Evolutionary conservation across 1,284 basidiomycete genomes (phyloP).

Genomic region (Puccinia hordei): DNA sequence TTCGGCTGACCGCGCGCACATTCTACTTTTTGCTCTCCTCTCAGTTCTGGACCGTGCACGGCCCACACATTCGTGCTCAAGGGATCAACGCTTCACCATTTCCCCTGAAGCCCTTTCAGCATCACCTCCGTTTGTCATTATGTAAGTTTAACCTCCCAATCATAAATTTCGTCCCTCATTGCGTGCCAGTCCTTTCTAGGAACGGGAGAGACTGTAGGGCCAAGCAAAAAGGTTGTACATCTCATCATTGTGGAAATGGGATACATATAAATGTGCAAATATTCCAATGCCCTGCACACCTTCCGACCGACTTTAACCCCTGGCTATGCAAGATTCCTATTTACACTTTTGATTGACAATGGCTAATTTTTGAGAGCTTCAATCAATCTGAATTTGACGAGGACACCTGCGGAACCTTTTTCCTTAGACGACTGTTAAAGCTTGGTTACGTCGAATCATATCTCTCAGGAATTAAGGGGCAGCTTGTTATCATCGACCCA

Average conservation of each 20-base stretch:
- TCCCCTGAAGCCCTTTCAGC: too few species aligned
- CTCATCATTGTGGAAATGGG: background rate
- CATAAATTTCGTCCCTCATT: too few species aligned
- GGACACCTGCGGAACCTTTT: background rate
- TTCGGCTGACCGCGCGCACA: too few species aligned
- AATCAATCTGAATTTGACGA: background rate
- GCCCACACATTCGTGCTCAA: too few species aligned
- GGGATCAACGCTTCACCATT: too few species aligned
- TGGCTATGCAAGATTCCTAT: background rate
- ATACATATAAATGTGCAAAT: too few species aligned
- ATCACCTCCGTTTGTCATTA: too few species aligned
- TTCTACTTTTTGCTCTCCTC: too few species aligned
- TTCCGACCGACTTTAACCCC: background rate
- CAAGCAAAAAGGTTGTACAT: constrained; percentile 13
- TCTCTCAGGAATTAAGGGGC: background rate
- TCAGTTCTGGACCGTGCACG: too few species aligned
- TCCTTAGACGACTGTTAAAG: background rate
- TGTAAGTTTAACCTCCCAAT: too few species aligned
- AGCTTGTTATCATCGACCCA: background rate
- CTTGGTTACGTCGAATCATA: background rate
- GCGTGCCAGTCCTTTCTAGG: background rate
- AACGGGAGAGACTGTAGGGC: background rate
- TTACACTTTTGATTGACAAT: constrained; percentile 15
- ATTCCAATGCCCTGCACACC: background rate
- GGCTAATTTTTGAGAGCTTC: constrained; percentile 5